Conservation (phyloP, 495 filamentous ascomycete species). For the Talaromyces borbonicus region DNA sequence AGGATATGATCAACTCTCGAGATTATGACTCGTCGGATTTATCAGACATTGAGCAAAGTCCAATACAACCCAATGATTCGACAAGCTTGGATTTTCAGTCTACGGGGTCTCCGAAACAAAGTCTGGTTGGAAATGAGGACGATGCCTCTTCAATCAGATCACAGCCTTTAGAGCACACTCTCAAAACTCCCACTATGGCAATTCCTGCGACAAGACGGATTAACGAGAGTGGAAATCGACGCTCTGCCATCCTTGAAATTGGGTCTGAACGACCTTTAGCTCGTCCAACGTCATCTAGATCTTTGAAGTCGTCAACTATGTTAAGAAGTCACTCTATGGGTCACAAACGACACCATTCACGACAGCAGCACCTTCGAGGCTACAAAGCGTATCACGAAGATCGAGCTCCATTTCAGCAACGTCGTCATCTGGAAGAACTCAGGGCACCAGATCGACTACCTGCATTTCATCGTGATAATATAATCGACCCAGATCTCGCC, state of each 20-base stretch:
- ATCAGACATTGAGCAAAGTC: slow-evolving; percentile 61
- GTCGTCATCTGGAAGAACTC: slow-evolving; percentile 54
- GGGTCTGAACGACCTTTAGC: slow-evolving; percentile 61
- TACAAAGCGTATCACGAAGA: slow-evolving; percentile 57
- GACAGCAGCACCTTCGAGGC: slow-evolving; percentile 61
- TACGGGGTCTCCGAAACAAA: neutral
- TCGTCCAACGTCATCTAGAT: slow-evolving; percentile 83
- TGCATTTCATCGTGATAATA: slow-evolving; percentile 93
- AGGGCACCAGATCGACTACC: slow-evolving; percentile 57
- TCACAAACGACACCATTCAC: slow-evolving; percentile 76
- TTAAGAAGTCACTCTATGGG: slow-evolving; percentile 59
- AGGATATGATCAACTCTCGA: slow-evolving; percentile 80
- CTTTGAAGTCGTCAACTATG: slow-evolving; percentile 66
- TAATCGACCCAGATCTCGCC: slow-evolving; percentile 93
- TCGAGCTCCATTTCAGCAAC: slow-evolving; percentile 72
- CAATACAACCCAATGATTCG: slow-evolving; percentile 24
- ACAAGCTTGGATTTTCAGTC: slow-evolving; percentile 14
- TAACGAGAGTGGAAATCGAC: slow-evolving; percentile 67
- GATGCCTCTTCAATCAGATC: slow-evolving; percentile 36
- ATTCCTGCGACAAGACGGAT: slow-evolving; percentile 80
- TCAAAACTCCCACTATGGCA: slow-evolving; percentile 59
- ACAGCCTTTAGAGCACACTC: slow-evolving; percentile 36
- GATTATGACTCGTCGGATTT: slow-evolving; percentile 88
- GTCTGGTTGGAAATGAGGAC: slow-evolving; percentile 26
- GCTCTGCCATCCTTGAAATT: slow-evolving; percentile 87